Conservation (phyloP, 176 grass and related monocot genomes). For the Carex pumila region DNA sequence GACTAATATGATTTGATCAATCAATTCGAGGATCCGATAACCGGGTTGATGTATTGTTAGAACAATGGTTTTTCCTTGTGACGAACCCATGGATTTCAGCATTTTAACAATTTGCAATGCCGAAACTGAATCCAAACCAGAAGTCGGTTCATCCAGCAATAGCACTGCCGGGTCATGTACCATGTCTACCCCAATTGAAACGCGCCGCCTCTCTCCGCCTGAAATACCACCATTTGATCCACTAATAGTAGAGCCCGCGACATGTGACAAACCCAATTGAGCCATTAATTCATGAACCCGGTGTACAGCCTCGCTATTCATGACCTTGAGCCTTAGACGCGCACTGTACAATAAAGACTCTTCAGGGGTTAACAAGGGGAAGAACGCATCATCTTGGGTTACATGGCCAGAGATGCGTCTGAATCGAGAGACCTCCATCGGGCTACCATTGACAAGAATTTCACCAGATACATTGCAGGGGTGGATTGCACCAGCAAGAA, state of each 20-base stretch:
- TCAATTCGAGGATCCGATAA: slow-evolving; percentile 77
- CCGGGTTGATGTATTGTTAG: slow-evolving; percentile 89
- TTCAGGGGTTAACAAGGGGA: slow-evolving; percentile 83
- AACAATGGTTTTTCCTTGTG: slow-evolving; percentile 55
- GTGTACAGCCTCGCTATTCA: neutral
- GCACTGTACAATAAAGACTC: slow-evolving; percentile 90
- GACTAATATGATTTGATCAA: slow-evolving; percentile 69
- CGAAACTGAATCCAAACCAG: slow-evolving; percentile 64
- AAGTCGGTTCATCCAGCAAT: slow-evolving; percentile 88
- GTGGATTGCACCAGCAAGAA: slow-evolving; percentile 63
- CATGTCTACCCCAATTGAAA: slow-evolving; percentile 80
- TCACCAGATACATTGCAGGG: slow-evolving; percentile 27
- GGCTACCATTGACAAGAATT: slow-evolving; percentile 56
- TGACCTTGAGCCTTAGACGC: slow-evolving; percentile 35
- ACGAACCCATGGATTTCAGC: slow-evolving; percentile 52
- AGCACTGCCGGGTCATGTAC: slow-evolving; percentile 86
- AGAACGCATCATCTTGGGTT: slow-evolving; percentile 80
- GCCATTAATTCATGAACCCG: slow-evolving; percentile 41
- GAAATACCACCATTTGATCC: slow-evolving; percentile 35
- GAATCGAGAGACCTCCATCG: slow-evolving; percentile 65
- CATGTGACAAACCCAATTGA: slow-evolving; percentile 58
- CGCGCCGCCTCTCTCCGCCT: slow-evolving; percentile 65
- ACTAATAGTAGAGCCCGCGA: slow-evolving; percentile 39
- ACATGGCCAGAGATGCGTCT: slow-evolving; percentile 74
- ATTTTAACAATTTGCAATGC: slow-evolving; percentile 81